phyloP scores from a whole-genome alignment of 345 rosid genomes.

The Pugionium cornutum region DNA sequence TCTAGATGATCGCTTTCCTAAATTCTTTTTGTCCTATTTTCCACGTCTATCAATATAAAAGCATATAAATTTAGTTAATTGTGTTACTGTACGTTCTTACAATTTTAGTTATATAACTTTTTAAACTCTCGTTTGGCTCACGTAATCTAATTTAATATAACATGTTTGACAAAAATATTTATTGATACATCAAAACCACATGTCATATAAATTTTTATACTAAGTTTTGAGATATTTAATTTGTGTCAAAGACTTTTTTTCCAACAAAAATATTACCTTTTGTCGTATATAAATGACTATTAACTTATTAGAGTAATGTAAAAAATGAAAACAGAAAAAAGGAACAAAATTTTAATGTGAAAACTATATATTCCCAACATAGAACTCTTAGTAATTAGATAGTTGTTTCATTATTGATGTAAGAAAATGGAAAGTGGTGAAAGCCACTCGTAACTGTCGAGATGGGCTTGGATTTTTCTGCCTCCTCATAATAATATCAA shows the following conservation, averaged over 20 bases:
- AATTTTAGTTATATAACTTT: too few species aligned
- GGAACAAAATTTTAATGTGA: constrained; percentile 22
- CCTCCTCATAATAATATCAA: constrained; percentile 11
- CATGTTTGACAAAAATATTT: too few species aligned
- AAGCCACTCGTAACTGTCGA: constrained; percentile 20
- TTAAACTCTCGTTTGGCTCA: too few species aligned
- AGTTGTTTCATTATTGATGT: constrained; percentile 29
- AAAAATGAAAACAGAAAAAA: constrained; percentile 7
- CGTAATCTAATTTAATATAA: too few species aligned
- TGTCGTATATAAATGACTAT: neutral
- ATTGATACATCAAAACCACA: too few species aligned
- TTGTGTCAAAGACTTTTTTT: neutral
- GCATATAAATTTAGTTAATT: too few species aligned
- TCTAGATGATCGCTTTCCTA: too few species aligned
- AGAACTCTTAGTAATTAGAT: constrained; percentile 10
- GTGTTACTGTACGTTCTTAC: too few species aligned
- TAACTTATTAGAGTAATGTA: constrained; percentile 1
- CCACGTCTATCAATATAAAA: too few species aligned
- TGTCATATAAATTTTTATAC: too few species aligned
- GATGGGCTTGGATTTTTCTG: constrained; percentile 36
- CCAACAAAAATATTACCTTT: neutral
- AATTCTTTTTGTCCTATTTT: too few species aligned
- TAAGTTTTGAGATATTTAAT: constrained; percentile 8
- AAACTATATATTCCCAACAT: constrained; percentile 34
- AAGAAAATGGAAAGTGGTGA: constrained; percentile 32